These are phyloP conservation scores for Cystobasidium onofrii DNA, from an alignment of 768 basidiomycete species.

Conservation along the genomic window DNA sequence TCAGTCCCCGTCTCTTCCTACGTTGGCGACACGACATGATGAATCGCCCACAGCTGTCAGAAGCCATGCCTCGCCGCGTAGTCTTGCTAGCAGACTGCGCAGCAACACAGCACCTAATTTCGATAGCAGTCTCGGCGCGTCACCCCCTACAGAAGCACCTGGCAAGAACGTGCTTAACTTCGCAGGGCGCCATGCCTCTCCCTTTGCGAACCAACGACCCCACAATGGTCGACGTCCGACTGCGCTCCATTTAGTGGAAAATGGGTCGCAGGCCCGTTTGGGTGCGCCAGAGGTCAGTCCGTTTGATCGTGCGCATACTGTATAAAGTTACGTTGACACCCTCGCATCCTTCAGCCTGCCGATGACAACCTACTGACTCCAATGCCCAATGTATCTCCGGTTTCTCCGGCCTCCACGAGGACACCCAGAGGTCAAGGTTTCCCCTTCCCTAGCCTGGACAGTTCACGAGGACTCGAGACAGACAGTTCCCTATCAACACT, in stretches of 20 bases:
- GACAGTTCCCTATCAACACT: slow-evolving; percentile 14
- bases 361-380: slow-evolving; percentile 24
- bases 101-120: slow-evolving; percentile 27
- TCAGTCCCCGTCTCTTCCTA: background rate
- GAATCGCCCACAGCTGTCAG: background rate
- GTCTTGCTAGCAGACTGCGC: background rate
- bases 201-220: slow-evolving; percentile 2
- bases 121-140: background rate
- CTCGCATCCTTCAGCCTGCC: background rate
- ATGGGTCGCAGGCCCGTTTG: background rate
- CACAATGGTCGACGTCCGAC: slow-evolving; percentile 1
- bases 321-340: background rate
- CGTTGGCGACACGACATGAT: background rate
- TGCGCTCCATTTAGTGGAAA: slow-evolving; percentile 7
- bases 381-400: slow-evolving; percentile 22
- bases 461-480: background rate
- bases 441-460: slow-evolving; percentile 9
- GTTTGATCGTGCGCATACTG: too few species aligned
- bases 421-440: slow-evolving; percentile 2
- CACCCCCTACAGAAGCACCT: background rate
- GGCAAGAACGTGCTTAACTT: slow-evolving; percentile 21
- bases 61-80: background rate
- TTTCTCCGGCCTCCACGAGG: background rate
- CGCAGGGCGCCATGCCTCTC: background rate
- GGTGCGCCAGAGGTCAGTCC: background rate